phyloP scores from a whole-genome alignment of 2,329 filamentous ascomycete species.

The Diaporthe citrichinensis region DNA sequence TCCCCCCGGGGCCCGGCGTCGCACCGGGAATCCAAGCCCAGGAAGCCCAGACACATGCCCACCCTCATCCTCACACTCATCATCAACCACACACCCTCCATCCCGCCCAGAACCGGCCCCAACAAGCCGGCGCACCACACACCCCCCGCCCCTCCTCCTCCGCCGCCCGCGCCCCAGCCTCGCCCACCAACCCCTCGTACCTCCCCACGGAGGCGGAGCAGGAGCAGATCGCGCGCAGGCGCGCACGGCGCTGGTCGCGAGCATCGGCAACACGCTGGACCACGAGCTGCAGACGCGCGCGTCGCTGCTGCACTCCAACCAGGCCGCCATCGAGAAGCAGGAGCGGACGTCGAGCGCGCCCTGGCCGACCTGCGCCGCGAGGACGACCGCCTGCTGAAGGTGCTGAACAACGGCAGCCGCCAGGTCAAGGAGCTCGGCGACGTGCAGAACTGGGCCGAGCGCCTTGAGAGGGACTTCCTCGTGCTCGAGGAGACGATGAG shows the following conservation, averaged over 20 bases:
- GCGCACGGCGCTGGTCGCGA: constrained; percentile 71
- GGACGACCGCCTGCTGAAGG: constrained; percentile 74
- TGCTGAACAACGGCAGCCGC: constrained; percentile 73
- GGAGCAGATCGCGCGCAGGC: constrained; percentile 68
- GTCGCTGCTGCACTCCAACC: constrained; percentile 77
- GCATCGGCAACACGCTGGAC: constrained; percentile 79
- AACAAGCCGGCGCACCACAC: neutral
- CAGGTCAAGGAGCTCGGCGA: constrained; percentile 75
- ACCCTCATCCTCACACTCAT: constrained; percentile 5
- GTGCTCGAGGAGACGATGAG: constrained; percentile 76
- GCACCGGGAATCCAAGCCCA: constrained; percentile 21
- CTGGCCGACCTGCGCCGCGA: constrained; percentile 73
- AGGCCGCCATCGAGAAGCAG: constrained; percentile 75
- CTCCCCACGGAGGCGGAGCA: constrained; percentile 60
- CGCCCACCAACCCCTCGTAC: constrained; percentile 49
- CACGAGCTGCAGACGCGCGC: constrained; percentile 77
- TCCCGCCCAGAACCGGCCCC: neutral
- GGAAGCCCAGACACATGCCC: constrained; percentile 1
- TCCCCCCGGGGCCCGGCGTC: neutral
- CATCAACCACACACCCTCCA: neutral
- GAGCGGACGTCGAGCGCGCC: constrained; percentile 75
- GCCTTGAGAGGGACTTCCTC: constrained; percentile 78
- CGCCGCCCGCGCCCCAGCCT: constrained; percentile 3
- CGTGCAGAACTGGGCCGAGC: constrained; percentile 76
- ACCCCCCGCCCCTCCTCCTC: neutral